Conservation (phyloP, 2,329 filamentous ascomycete genomes). For the Ceratocystis cacaofunesta region DNA sequence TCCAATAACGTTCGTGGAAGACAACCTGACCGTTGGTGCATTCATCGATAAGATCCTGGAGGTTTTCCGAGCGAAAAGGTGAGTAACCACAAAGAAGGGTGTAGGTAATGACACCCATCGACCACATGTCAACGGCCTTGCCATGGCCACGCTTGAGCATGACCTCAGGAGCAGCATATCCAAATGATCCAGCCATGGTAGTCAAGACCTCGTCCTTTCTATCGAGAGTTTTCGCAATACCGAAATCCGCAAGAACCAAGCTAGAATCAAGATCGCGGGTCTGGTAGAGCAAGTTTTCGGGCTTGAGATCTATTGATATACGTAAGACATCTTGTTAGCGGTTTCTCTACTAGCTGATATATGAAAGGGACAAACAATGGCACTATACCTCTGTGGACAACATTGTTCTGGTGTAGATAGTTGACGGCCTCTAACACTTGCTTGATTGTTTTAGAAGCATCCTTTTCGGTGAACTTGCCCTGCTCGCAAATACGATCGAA, state of each 20-base stretch:
- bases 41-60: conserved; percentile 87
- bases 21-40: conserved; percentile 71
- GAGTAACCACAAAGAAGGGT: conserved; percentile 96
- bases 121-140: conserved; percentile 99
- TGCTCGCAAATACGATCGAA: conserved; percentile 98
- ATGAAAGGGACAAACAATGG: too few species aligned
- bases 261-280: conserved; percentile 63
- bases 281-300: conserved; percentile 91
- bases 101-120: conserved; percentile 95
- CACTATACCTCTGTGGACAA: conserved; percentile 73
- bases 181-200: conserved; percentile 97
- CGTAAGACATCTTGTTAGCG: background rate
- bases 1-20: conserved; percentile 98
- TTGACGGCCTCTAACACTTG: conserved; percentile 84
- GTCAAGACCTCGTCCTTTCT: conserved; percentile 81
- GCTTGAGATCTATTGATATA: conserved; percentile 88
- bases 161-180: conserved; percentile 92
- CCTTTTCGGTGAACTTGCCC: conserved; percentile 96
- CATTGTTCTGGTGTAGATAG: conserved; percentile 86
- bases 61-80: conserved; percentile 87
- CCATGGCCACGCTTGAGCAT: conserved; percentile 97
- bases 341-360: too few species aligned
- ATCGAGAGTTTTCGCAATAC: conserved; percentile 96
- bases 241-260: conserved; percentile 89
- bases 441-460: conserved; percentile 87